Evolutionary conservation across 1,284 basidiomycete genomes (phyloP).

Genomic region (Chondrostereum purpureum): DNA sequence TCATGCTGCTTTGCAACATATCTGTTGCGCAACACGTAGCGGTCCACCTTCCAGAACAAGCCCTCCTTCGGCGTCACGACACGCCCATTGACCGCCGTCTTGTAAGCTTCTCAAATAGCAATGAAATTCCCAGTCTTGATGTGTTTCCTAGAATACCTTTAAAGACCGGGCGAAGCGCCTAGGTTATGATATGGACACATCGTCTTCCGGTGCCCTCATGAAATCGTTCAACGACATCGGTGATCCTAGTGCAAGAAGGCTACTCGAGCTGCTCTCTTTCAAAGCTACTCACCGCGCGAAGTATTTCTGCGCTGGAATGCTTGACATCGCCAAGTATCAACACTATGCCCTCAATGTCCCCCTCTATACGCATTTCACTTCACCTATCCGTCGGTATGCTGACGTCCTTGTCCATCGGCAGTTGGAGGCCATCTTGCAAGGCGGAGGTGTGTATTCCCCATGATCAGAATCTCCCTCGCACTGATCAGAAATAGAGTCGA

Average conservation of each 20-base stretch:
- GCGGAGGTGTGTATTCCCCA: slow-evolving; percentile 44
- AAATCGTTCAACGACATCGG: slow-evolving; percentile 71
- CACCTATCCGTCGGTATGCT: slow-evolving; percentile 88
- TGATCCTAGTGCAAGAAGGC: slow-evolving; percentile 65
- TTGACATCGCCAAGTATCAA: slow-evolving; percentile 96
- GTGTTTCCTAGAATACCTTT: slow-evolving; percentile 59
- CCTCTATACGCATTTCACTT: slow-evolving; percentile 97
- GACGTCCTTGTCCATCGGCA: slow-evolving; percentile 97
- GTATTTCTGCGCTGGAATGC: slow-evolving; percentile 98
- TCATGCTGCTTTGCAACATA: slow-evolving; percentile 91
- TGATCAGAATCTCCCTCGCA: not conserved
- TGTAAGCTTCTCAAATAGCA: slow-evolving; percentile 33
- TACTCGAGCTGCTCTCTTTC: slow-evolving; percentile 76
- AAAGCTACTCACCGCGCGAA: slow-evolving; percentile 91
- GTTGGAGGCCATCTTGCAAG: slow-evolving; percentile 82
- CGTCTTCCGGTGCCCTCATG: slow-evolving; percentile 80
- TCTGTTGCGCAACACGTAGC: slow-evolving; percentile 91
- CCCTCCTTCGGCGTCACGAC: slow-evolving; percentile 91
- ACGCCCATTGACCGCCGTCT: slow-evolving; percentile 86
- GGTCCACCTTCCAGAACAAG: slow-evolving; percentile 90
- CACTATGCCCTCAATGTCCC: slow-evolving; percentile 92
- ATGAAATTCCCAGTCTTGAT: slow-evolving; percentile 1
- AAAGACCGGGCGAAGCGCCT: slow-evolving; percentile 75
- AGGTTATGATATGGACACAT: slow-evolving; percentile 78
- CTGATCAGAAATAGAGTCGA: slow-evolving; percentile 65